These are phyloP conservation scores for Penicillium sp. DNA, from an alignment of 2,329 filamentous ascomycete species.

Conservation along the genomic window DNA sequence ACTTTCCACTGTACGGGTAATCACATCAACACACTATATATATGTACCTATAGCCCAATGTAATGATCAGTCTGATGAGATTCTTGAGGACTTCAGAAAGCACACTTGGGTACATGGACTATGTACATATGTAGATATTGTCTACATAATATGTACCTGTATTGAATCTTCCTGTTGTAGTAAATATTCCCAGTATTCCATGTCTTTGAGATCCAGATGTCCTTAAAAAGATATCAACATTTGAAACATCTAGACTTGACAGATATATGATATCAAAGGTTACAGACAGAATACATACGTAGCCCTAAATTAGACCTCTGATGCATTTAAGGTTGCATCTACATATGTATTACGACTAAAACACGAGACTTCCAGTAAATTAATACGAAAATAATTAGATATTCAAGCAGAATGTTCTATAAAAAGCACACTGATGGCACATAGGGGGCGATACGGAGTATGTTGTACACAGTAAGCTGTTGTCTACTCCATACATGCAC, in stretches of 20 bases:
- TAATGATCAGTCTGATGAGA: neutral
- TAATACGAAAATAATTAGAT: neutral
- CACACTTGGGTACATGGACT: neutral
- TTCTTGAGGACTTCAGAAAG: neutral
- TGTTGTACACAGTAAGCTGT: neutral
- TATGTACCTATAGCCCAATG: neutral
- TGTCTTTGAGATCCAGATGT: neutral
- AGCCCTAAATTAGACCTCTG: neutral
- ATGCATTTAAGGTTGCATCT: neutral
- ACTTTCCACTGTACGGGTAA: neutral
- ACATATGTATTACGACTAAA: neutral
- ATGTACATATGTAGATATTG: no score
- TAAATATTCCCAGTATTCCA: neutral
- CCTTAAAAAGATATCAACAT: neutral
- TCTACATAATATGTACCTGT: neutral
- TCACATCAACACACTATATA: neutral
- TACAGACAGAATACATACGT: neutral
- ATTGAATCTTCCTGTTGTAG: neutral
- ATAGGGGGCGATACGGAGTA: neutral
- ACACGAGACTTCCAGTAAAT: neutral
- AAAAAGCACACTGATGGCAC: slow-evolving; percentile 4
- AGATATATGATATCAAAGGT: neutral
- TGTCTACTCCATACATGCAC: neutral
- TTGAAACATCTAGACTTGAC: no score
- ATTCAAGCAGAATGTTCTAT: slow-evolving; percentile 1